A percentile compares a stretch with the other conserved stretches of the same genome.
Evolutionary conservation across 2,329 filamentous ascomycete genomes (phyloP).

Genomic region (Colletotrichum australisinense): DNA sequence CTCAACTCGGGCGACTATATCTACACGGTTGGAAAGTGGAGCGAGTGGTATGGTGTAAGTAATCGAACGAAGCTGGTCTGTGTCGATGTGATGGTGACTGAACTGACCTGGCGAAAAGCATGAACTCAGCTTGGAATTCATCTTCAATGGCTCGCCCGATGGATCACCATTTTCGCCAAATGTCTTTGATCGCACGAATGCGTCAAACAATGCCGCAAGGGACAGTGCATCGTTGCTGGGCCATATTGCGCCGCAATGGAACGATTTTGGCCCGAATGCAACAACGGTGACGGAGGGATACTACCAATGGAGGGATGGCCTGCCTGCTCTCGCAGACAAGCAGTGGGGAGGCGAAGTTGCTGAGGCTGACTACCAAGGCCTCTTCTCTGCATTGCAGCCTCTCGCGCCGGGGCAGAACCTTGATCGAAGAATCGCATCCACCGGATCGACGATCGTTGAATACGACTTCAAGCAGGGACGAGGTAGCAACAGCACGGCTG

Average conservation of each 20-base stretch:
- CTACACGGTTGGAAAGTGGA: conserved; percentile 41
- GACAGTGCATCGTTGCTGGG: conserved; percentile 36
- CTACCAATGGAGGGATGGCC: conserved; percentile 40
- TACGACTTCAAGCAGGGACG: conserved; percentile 29
- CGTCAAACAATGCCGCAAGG: conserved; percentile 34
- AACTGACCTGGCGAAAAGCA: neutral
- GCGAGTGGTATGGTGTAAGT: conserved; percentile 26
- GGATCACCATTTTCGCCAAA: conserved; percentile 38
- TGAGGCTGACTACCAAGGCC: conserved; percentile 2
- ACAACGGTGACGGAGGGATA: conserved; percentile 41
- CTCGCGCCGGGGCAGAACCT: conserved; percentile 39
- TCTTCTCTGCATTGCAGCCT: conserved; percentile 37
- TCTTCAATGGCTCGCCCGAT: conserved; percentile 37
- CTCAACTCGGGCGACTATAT: conserved; percentile 41
- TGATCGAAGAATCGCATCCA: conserved; percentile 36
- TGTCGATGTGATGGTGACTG: neutral
- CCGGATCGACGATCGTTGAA: conserved; percentile 34
- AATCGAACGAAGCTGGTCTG: neutral
- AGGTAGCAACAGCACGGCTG: conserved; percentile 13
- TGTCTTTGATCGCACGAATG: conserved; percentile 38
- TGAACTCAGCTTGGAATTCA: conserved; percentile 36
- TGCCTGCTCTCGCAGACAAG: conserved; percentile 41
- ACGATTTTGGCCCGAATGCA: conserved; percentile 40
- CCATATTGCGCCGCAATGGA: conserved; percentile 41
- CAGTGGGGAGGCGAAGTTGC: conserved; percentile 40